phyloP scores from a whole-genome alignment of 192 early-diverging fungal species.

The Umbelopsis ramanniana region DNA sequence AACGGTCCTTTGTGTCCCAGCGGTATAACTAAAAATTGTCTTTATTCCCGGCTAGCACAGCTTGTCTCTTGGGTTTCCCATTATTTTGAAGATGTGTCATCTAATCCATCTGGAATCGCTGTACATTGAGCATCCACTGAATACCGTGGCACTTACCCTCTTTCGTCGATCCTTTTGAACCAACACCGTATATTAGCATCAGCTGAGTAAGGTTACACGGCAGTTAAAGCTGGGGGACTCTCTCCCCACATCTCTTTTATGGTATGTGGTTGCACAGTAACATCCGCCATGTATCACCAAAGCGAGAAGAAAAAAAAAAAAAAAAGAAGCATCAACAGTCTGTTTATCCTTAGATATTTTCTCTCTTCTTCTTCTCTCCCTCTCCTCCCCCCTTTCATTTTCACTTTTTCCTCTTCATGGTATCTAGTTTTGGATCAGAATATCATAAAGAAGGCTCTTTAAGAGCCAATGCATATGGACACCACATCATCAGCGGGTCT shows the following conservation, averaged over 20 bases:
- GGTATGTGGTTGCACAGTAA: background rate
- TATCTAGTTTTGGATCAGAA: background rate
- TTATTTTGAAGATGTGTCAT: too few species aligned
- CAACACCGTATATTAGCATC: background rate
- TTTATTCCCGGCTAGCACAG: too few species aligned
- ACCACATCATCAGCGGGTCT: background rate
- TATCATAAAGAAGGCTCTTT: constrained; percentile 1
- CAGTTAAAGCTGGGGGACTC: background rate
- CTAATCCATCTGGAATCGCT: too few species aligned
- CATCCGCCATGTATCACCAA: background rate
- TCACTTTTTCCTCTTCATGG: background rate
- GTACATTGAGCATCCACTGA: too few species aligned
- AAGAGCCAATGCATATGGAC: background rate
- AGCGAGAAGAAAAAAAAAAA: background rate
- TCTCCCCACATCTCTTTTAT: background rate
- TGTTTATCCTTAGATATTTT: background rate
- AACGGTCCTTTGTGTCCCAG: background rate
- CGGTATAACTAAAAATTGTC: too few species aligned
- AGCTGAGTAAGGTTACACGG: background rate
- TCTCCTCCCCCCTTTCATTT: background rate
- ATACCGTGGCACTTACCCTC: too few species aligned
- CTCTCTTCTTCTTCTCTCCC: too few species aligned
- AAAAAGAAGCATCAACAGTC: background rate
- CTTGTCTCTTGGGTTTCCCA: too few species aligned
- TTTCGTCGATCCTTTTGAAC: background rate